A percentile compares a stretch with the other conserved stretches of the same genome.
These are phyloP conservation scores for Aspergillus sp. DNA, from an alignment of 2,329 filamentous ascomycete genomes.

Conservation along the genomic window DNA sequence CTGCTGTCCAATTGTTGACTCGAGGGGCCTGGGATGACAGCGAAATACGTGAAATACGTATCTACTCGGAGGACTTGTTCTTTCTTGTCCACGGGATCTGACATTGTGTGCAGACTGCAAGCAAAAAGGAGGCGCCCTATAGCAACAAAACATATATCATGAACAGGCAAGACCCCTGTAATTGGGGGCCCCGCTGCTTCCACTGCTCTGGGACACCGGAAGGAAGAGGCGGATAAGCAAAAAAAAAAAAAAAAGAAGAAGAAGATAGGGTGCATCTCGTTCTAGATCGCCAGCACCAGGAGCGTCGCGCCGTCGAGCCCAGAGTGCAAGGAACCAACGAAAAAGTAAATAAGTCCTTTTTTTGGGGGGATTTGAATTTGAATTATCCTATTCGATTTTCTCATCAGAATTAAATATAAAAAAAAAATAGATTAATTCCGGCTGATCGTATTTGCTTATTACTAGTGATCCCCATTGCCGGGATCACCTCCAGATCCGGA, in stretches of 20 bases:
- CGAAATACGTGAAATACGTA: background rate
- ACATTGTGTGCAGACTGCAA: background rate
- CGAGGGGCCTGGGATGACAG: background rate
- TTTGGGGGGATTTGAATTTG: background rate
- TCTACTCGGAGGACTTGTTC: background rate
- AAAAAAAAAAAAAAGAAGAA: conserved; percentile 1
- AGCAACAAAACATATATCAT: conserved; percentile 2
- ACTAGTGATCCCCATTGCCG: conserved; percentile 16
- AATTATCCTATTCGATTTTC: conserved; percentile 3
- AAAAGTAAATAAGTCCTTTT: conserved; percentile 12
- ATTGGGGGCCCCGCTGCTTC: conserved; percentile 23
- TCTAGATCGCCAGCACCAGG: conserved; percentile 28
- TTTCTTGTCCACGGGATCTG: background rate
- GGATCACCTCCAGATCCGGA: conserved; percentile 13
- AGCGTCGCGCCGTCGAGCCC: background rate
- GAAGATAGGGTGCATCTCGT: conserved; percentile 16
- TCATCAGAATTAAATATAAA: background rate
- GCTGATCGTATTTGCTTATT: conserved; percentile 17
- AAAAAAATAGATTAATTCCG: conserved; percentile 5
- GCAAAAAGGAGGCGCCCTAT: conserved; percentile 12
- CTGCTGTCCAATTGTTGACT: background rate
- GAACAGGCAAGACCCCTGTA: conserved; percentile 22
- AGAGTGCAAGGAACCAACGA: conserved; percentile 6
- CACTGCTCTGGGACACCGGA: conserved; percentile 25
- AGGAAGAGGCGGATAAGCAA: conserved; percentile 12